Evolutionary conservation across 2,329 filamentous ascomycete genomes (phyloP), one percentile per base, ranked within the genome.

Genomic region (Aspergillus brunneoviolaceus): DNA sequence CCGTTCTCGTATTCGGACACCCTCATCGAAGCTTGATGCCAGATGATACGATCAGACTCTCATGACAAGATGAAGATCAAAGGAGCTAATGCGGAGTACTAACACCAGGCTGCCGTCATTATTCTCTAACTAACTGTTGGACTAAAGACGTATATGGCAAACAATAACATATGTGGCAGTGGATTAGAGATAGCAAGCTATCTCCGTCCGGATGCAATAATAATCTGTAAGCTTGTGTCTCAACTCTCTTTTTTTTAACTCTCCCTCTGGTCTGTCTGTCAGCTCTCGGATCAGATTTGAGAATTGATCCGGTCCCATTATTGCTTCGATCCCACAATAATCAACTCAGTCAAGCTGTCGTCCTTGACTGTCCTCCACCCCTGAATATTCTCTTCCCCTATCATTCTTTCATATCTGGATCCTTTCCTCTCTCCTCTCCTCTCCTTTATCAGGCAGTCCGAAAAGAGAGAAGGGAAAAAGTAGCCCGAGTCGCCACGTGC

Each of bases 401-500:
- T 25, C 51, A 25, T n/a, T 42, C 45, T 42, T 25, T 50, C 48
- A 29, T 29, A 29, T 29, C 27, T 7, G 7, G 21, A 52, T 31
- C 49, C 54, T 50, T 55, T 57, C 56, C 59, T 52, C 57, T 57
- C 50, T 42, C 56, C 19, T 57, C 50, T 42, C 56, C 19, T 54
- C 48, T 50, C 16, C 25, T 16, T 16, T 9, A 2, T 9, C 7
- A 29, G 27, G 9, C 27, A 29, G 27, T 29, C 27, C 27, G 27
- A 29, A 9, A 45, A 19, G 14, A 16, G 39, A 42, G 14, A 16
- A 45, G 16, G 39, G 39, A 16, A 19, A 7, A 45, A 45, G 5
- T 45, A 45, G 27, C 23, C 33, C 19, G 49, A 16, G 16, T 64
- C 57, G 60, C 60, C 62, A 64, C 62, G 55, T 64, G 62, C 62